Evolutionary conservation across 164 flowering plant genomes (phyloP).

Genomic region (Magnolia changhungtana): DNA sequence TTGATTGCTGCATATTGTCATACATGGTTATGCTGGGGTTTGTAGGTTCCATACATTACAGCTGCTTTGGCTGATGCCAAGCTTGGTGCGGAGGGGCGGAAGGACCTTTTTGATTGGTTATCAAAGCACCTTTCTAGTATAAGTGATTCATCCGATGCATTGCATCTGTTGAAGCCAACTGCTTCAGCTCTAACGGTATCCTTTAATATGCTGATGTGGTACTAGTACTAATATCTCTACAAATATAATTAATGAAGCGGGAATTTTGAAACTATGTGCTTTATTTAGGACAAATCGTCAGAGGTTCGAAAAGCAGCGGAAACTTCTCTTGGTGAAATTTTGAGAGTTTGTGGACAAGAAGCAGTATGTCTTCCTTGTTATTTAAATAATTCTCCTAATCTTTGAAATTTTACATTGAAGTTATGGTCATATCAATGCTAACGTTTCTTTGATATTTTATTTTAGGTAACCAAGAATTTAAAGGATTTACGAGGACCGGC

Average conservation of each 20-base stretch:
- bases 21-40: constrained; percentile 8
- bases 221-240: background rate
- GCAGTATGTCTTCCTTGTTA: constrained; percentile 33
- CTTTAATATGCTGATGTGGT: background rate
- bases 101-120: constrained; percentile 95
- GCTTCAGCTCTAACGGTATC: constrained; percentile 74
- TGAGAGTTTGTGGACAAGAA: constrained; percentile 84
- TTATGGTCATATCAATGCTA: background rate
- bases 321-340: constrained; percentile 67
- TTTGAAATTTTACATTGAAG: background rate
- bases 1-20: background rate
- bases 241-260: background rate
- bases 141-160: constrained; percentile 69
- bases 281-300: constrained; percentile 79
- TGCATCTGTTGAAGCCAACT: constrained; percentile 72
- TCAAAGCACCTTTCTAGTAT: constrained; percentile 73
- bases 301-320: constrained; percentile 99
- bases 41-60: constrained; percentile 80
- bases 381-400: background rate
- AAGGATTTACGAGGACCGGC: constrained; percentile 87
- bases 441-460: background rate
- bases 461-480: constrained; percentile 65
- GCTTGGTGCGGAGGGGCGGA: constrained; percentile 94
- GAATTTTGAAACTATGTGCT: background rate
- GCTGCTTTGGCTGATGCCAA: constrained; percentile 68